Evolutionary conservation across 1,139 yeast species (phyloP).

Genomic region (Debaryomyces sp.): DNA sequence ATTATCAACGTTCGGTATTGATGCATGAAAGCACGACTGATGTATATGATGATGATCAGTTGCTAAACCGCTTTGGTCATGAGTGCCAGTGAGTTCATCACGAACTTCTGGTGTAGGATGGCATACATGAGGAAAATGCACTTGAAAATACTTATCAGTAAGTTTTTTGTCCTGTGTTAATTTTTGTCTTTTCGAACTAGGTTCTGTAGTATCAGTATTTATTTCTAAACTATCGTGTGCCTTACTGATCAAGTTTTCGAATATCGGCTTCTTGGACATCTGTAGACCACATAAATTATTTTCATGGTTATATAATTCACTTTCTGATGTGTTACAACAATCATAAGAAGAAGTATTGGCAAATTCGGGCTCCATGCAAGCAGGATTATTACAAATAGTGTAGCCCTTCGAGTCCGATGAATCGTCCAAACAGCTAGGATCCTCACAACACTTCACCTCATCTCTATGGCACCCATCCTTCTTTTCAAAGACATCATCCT

Average conservation of each 20-base stretch:
- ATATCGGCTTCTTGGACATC: conserved; percentile 27
- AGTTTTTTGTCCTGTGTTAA: conserved; percentile 1
- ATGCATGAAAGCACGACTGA: conserved; percentile 51
- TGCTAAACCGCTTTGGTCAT: conserved; percentile 5
- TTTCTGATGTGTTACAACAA: conserved; percentile 9
- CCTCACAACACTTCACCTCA: conserved; percentile 18
- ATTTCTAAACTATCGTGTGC: conserved; percentile 29
- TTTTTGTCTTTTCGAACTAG: conserved; percentile 2
- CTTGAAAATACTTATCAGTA: conserved; percentile 17
- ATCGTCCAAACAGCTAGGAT: conserved; percentile 16
- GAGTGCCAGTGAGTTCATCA: conserved; percentile 9
- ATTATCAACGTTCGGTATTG: conserved; percentile 31
- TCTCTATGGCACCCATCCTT: background rate
- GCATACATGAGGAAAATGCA: conserved; percentile 43
- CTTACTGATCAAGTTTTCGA: conserved; percentile 38
- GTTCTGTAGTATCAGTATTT: conserved; percentile 1
- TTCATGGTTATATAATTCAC: conserved; percentile 17
- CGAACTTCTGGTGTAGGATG: conserved; percentile 23
- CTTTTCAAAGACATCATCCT: background rate
- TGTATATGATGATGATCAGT: conserved; percentile 31
- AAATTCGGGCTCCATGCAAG: conserved; percentile 18
- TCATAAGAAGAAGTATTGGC: conserved; percentile 12
- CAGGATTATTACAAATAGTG: conserved; percentile 17
- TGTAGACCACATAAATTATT: conserved; percentile 35
- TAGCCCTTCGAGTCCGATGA: background rate